Base-by-base conservation (phyloP, 306 rosid genomes). In the Quercus rubra region DNA sequence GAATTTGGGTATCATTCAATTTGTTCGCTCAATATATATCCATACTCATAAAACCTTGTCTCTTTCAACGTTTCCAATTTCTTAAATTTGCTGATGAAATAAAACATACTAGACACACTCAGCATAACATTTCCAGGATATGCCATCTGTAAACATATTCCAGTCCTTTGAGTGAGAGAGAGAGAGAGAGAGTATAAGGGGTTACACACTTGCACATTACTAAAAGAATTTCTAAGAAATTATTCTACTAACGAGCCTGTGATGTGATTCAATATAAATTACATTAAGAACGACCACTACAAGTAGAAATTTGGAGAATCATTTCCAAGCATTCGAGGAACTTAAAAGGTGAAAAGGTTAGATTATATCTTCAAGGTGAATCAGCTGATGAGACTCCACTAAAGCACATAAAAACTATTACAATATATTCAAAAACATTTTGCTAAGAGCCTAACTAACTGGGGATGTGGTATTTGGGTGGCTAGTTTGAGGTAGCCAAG, bases 1-100 rank as follows among this genome's bases (percentile, higher is more conserved):
- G 69, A 71, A 49, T 71, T 63, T 72, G 23, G 68, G 33, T 49
- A 58, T 21, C 19, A 57, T 25, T 57, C 73, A 23, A 69, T 19
- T 21, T 70, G 54, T 78, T 35, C 55, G 10, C 55, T 52, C 25
- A 20, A 63, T 72, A 67, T 31, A 80, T 43, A 77, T 72, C 28
- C 80, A 70, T 57, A 21, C 18, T 33, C 13, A 64, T 28, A 35
- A 33, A 13, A 19, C 20, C 43, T 19, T 62, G 70, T 54, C 38
- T 30, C 73, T n/a, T 73, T 71, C 23, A 28, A 13, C 59, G 33
- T 57, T 73, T 41, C 56, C 38, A 71, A 49, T 18, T 35, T 18
- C 35, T 67, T 67, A 46, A 46, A 33, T 67, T 17, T 66, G n/a
- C n/a, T 67, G 7, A 67, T 35, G 27, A 67, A 67, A 67, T 33